These are phyloP conservation scores for Insectozyma bohioensis DNA, from an alignment of 1,139 yeast genomes.

Conservation along the genomic window DNA sequence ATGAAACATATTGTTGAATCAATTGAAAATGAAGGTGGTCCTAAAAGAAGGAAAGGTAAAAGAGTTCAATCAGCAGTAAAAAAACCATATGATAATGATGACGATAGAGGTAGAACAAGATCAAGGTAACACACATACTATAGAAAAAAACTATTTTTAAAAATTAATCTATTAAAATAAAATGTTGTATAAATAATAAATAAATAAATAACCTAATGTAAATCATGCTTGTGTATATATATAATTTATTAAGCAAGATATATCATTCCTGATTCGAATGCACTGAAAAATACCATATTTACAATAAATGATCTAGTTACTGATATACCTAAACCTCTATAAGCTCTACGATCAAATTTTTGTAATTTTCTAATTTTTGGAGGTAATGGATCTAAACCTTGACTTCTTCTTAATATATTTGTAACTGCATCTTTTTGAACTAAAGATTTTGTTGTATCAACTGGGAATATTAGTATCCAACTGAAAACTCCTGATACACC, in stretches of 20 bases:
- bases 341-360: constrained; percentile 50
- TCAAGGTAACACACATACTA: constrained; percentile 1
- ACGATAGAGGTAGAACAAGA: constrained; percentile 15
- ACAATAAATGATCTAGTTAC: constrained; percentile 67
- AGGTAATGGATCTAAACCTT: constrained; percentile 42
- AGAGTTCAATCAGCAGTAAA: constrained; percentile 8
- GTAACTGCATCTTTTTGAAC: constrained; percentile 73
- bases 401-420: constrained; percentile 53
- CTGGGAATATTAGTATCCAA: constrained; percentile 74
- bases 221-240: neutral
- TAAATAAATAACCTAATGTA: no score
- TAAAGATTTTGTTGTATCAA: constrained; percentile 76
- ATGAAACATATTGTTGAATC: constrained; percentile 28
- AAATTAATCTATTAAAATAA: neutral
- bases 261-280: constrained; percentile 66
- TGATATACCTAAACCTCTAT: constrained; percentile 77
- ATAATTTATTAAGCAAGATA: constrained; percentile 21
- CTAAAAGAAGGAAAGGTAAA: constrained; percentile 15
- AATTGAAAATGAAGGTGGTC: constrained; percentile 16
- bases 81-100: constrained; percentile 11
- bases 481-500: constrained; percentile 74
- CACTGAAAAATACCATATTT: constrained; percentile 74
- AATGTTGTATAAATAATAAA: constrained; percentile 1
- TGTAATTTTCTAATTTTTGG: constrained; percentile 29
- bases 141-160: neutral